Conservation (phyloP, 768 basidiomycete species). For the Botryobasidium botryosum region DNA sequence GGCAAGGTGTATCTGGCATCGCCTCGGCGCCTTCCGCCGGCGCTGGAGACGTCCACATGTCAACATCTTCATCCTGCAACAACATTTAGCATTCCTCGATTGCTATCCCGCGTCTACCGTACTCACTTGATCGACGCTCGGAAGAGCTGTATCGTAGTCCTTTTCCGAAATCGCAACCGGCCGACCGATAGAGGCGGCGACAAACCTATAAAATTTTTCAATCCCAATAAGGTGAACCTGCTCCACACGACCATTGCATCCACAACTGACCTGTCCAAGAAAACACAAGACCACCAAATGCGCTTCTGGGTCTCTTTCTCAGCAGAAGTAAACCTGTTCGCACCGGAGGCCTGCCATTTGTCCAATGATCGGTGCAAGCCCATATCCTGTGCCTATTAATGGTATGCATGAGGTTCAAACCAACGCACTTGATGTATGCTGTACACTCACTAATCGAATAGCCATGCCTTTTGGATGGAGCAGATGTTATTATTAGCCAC, state of each 20-base stretch:
- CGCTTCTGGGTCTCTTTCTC: constrained; percentile 19
- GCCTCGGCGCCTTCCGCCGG: constrained; percentile 4
- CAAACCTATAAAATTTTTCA: constrained; percentile 11
- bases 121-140: constrained; percentile 15
- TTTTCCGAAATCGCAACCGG: constrained; percentile 17
- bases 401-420: neutral
- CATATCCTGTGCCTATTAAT: constrained; percentile 48
- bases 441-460: constrained; percentile 49
- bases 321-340: constrained; percentile 11
- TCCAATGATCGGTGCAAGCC: constrained; percentile 72
- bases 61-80: constrained; percentile 16
- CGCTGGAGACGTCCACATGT: constrained; percentile 15
- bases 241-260: neutral
- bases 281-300: constrained; percentile 18
- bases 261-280: constrained; percentile 13
- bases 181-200: constrained; percentile 14
- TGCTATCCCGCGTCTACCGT: constrained; percentile 5
- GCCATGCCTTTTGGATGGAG: too few relatives aligned
- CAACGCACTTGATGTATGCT: neutral
- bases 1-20: constrained; percentile 7
- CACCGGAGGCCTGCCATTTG: constrained; percentile 55
- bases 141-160: constrained; percentile 18
- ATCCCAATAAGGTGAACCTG: neutral
- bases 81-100: constrained; percentile 25
- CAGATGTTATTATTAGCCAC: too few relatives aligned